phyloP scores from a whole-genome alignment of 176 grass and related monocot species.

The Hsuehochloa calcarea region DNA sequence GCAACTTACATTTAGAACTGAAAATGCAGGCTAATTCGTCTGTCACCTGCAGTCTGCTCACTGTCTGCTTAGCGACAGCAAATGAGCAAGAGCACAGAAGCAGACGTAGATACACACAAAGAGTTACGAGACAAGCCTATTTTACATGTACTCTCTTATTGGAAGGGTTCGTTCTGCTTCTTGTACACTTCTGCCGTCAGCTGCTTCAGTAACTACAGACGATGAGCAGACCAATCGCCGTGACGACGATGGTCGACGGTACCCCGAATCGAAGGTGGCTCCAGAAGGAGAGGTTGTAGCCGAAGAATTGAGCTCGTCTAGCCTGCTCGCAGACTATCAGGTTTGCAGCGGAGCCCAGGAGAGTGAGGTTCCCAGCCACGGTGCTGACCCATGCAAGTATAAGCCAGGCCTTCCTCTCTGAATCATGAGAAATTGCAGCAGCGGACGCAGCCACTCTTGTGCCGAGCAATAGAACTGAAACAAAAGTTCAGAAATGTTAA shows the following conservation, averaged over 20 bases:
- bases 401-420: slow-evolving; percentile 83
- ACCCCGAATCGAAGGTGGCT: slow-evolving; percentile 81
- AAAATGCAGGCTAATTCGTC: slow-evolving; percentile 21
- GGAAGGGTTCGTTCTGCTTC: slow-evolving; percentile 1
- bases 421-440: slow-evolving; percentile 57
- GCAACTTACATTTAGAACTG: slow-evolving; percentile 31
- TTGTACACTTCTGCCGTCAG: background rate
- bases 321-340: slow-evolving; percentile 98
- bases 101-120: background rate
- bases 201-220: slow-evolving; percentile 50
- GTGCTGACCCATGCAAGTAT: slow-evolving; percentile 90
- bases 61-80: slow-evolving; percentile 25
- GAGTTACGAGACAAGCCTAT: slow-evolving; percentile 32
- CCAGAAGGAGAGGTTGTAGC: slow-evolving; percentile 91
- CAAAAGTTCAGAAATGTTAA: background rate
- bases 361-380: slow-evolving; percentile 86
- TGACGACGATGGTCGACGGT: slow-evolving; percentile 79
- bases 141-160: slow-evolving; percentile 46
- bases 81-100: slow-evolving; percentile 8
- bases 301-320: slow-evolving; percentile 59
- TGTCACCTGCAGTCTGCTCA: slow-evolving; percentile 19
- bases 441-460: slow-evolving; percentile 79
- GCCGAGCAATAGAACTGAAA: slow-evolving; percentile 81
- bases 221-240: slow-evolving; percentile 74
- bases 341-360: slow-evolving; percentile 87